Percentiles rank a stretch among this genome's conserved stretches.
Conservation (phyloP, 176 grass and related monocot genomes). For the Typha latifolia region DNA sequence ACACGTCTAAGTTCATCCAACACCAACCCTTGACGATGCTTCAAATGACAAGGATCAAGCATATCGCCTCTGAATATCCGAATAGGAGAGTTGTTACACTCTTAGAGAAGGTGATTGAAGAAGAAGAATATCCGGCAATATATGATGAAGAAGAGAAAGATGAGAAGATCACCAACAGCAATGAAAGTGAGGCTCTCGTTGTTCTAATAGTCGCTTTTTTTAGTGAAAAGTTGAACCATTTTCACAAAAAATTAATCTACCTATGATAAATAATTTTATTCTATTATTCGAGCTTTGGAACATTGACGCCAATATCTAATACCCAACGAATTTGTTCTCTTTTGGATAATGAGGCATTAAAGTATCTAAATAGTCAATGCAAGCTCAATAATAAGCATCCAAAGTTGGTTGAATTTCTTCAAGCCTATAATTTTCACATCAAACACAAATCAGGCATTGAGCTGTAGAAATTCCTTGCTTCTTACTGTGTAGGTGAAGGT, state of each 20-base stretch:
- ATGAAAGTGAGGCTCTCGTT: not conserved
- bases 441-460: no score
- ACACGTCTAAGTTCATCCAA: no score
- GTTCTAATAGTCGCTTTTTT: constrained; percentile 12
- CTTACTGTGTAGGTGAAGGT: no score
- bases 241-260: constrained; percentile 11
- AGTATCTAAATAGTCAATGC: constrained; percentile 7
- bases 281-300: constrained; percentile 5
- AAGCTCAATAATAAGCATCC: constrained; percentile 10
- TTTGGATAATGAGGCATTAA: constrained; percentile 15
- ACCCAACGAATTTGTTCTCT: constrained; percentile 11
- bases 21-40: no score
- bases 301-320: constrained; percentile 20
- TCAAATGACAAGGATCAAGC: no score
- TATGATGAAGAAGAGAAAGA: not conserved
- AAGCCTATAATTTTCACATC: constrained; percentile 17
- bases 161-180: not conserved
- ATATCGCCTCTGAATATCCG: no score
- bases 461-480: no score
- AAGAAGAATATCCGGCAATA: not conserved
- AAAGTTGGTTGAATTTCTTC: constrained; percentile 8
- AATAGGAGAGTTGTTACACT: not conserved
- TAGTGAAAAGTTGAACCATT: constrained; percentile 17
- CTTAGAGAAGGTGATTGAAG: not conserved
- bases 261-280: constrained; percentile 23